Evolutionary conservation across 208 protist species (phyloP).

Genomic region (Porcisia deanei): DNA sequence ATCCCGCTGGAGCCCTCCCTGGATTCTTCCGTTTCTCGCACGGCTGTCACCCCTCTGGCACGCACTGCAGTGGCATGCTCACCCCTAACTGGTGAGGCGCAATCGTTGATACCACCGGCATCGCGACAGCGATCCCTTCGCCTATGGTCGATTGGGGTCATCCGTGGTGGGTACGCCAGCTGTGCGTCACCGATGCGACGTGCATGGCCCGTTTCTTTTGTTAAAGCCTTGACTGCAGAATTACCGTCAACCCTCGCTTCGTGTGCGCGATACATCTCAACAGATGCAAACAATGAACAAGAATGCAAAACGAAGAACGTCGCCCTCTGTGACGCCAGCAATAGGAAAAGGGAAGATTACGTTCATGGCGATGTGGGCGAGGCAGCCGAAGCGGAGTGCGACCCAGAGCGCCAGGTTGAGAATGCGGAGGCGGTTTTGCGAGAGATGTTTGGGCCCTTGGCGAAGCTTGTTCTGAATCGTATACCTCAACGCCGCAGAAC

Average conservation of each 20-base stretch:
- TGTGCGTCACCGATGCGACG: not conserved
- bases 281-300: not conserved
- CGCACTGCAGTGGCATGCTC: not conserved
- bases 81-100: not conserved
- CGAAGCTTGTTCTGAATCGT: conserved; percentile 68
- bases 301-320: not conserved
- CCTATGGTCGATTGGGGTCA: not conserved
- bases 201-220: not conserved
- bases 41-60: not conserved
- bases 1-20: not conserved
- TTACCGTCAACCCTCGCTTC: not conserved
- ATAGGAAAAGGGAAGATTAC: not conserved
- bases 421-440: conserved; percentile 58
- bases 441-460: conserved; percentile 73
- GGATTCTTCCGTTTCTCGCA: not conserved
- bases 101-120: not conserved
- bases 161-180: not conserved
- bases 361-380: not conserved
- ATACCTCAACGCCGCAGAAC: conserved; percentile 28
- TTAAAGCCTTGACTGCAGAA: not conserved
- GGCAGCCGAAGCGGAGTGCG: not conserved
- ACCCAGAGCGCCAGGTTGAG: conserved; percentile 34
- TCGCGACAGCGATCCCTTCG: not conserved
- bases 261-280: not conserved
- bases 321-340: not conserved